These are phyloP conservation scores for Sporothrix brasiliensis DNA, from an alignment of 2,329 filamentous ascomycete species.

Conservation along the genomic window DNA sequence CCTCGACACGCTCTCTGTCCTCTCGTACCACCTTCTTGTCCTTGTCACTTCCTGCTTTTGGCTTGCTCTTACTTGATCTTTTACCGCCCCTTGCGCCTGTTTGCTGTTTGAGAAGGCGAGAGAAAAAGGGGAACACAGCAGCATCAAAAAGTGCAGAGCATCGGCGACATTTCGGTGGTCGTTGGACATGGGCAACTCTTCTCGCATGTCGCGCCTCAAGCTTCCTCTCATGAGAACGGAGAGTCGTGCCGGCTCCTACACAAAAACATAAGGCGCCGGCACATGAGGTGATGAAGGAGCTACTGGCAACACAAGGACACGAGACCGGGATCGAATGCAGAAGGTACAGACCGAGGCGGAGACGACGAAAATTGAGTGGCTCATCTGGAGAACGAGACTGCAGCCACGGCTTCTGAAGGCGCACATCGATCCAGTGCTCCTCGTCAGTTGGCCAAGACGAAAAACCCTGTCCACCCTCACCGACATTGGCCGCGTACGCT, in stretches of 20 bases:
- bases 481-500: neutral
- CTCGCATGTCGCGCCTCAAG: neutral
- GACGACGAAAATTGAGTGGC: conserved; percentile 5
- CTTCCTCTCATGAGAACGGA: neutral
- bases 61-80: neutral
- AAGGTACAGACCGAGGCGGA: neutral
- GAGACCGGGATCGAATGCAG: conserved; percentile 6
- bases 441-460: neutral
- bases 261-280: neutral
- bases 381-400: conserved; percentile 23
- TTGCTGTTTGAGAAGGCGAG: conserved; percentile 14
- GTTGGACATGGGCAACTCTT: too few species aligned
- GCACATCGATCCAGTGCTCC: conserved; percentile 27
- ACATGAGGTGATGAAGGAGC: neutral
- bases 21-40: neutral
- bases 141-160: neutral
- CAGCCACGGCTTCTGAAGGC: conserved; percentile 26
- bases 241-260: neutral
- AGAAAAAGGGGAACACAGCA: neutral
- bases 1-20: neutral
- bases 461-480: neutral
- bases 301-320: neutral
- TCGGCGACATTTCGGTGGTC: neutral
- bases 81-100: neutral
- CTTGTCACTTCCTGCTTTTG: neutral